Percentiles rank a stretch among this genome's conserved stretches.
Evolutionary conservation across 202 grass and related monocot species (phyloP).

Genomic region (Bolboschoenoplectus hybrid): DNA sequence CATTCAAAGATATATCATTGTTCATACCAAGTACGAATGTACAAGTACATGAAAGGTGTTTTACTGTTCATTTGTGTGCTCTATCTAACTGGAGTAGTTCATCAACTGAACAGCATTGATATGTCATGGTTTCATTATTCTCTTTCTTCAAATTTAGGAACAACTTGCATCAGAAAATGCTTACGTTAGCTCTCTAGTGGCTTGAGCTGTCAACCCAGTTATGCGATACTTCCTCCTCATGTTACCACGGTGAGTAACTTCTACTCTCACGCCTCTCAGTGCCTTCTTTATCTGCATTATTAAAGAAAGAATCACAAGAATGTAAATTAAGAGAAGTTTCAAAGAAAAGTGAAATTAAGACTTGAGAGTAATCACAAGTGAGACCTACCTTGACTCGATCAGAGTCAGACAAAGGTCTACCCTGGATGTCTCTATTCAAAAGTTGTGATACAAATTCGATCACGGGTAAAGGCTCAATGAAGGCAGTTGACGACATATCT

Average conservation of each 20-base stretch:
- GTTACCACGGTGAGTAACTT: constrained; percentile 97
- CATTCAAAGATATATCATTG: neutral
- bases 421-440: constrained; percentile 64
- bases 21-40: neutral
- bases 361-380: constrained; percentile 19
- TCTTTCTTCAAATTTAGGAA: neutral
- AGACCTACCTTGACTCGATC: constrained; percentile 79
- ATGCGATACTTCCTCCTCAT: constrained; percentile 90
- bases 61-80: neutral
- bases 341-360: constrained; percentile 2
- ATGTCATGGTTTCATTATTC: neutral
- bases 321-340: neutral
- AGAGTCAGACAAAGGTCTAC: constrained; percentile 69
- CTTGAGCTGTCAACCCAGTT: constrained; percentile 73
- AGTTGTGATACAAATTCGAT: constrained; percentile 70
- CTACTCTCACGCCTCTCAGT: constrained; percentile 80
- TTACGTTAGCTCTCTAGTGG: constrained; percentile 82
- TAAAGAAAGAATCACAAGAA: constrained; percentile 7
- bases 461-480: constrained; percentile 80
- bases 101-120: neutral
- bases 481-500: constrained; percentile 93
- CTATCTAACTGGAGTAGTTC: neutral
- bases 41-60: neutral
- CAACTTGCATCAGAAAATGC: neutral
- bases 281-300: constrained; percentile 85